Evolutionary conservation across 352 stramenopile genomes (phyloP), one percentile per base, ranked within the genome.

Genomic region (Globisporangium paddicum): DNA sequence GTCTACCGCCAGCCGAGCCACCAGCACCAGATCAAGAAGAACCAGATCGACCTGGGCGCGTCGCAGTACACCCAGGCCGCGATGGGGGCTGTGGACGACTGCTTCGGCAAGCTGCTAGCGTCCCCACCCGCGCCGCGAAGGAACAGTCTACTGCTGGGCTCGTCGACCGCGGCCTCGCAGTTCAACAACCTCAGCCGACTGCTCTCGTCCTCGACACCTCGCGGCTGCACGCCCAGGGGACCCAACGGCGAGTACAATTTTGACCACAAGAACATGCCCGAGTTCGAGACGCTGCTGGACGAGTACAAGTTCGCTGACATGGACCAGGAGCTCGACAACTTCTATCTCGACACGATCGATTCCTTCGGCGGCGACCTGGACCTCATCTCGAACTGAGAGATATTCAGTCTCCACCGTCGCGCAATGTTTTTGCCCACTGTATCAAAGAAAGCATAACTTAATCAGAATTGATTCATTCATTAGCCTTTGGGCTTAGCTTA

Each of bases 241-340:
- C 40, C 54, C 37, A 68, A 48, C 19, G 41, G 60, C 32, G 64
- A 69, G 41, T 72, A 66, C 47, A 68, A 34, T 63, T 73, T 78
- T 66, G 71, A 85, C 35, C 65, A 73, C 32, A 81, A 72, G 59
- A 72, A 74, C 40, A 60, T 72, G 42, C 71, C 75, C 9, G 82
- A 93, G 68, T 90, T 90, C 57, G 80, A 90, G 55, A 85, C 71
- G 34, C 68, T 89, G 37, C 69, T 83, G 42, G 78, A 89, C 41
- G 80, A 90, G 68, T 89, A 89, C 71, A 82, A 89, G 62, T 77
- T 90, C 51, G 85, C 77, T 7, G 81, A 91, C 69, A 88, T 90
- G 63, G 80, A 32, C 28, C 28, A 32, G 63, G 82, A 93, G 68
- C 75, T 93, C 48, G 78, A 90, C 62, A 90, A 64, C 44, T 93